Evolutionary conservation across 352 stramenopile genomes (phyloP).

Genomic region (Phytopythium aichiense): DNA sequence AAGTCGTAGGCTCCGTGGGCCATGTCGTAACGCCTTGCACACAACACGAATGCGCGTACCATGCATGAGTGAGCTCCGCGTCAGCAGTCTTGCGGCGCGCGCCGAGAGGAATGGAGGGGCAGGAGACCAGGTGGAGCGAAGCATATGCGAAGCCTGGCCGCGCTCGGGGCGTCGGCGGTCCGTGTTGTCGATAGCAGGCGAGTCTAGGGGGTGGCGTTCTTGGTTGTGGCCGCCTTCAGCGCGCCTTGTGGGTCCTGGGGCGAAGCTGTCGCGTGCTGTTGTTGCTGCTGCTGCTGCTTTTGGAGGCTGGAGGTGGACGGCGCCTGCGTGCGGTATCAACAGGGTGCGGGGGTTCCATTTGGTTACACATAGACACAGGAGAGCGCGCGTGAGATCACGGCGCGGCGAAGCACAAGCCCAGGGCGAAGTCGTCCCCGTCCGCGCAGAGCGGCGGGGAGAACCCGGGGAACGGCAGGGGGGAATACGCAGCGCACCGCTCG

Average conservation of each 20-base stretch:
- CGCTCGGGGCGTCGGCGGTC: neutral
- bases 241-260: neutral
- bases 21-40: neutral
- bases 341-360: neutral
- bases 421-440: slow-evolving; percentile 5
- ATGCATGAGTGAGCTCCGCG: neutral
- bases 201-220: neutral
- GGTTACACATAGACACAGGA: neutral
- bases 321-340: neutral
- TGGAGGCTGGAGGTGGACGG: neutral
- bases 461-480: slow-evolving; percentile 1
- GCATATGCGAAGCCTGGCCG: neutral
- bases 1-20: neutral
- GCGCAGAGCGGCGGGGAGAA: slow-evolving; percentile 2
- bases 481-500: slow-evolving; percentile 8
- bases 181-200: neutral
- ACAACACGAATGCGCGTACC: neutral
- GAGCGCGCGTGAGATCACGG: neutral
- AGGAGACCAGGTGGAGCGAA: neutral
- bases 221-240: neutral
- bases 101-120: neutral
- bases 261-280: neutral
- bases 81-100: neutral
- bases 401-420: neutral
- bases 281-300: neutral